Base-by-base conservation (phyloP, 495 filamentous ascomycete species). In the Penicillium silybi region DNA sequence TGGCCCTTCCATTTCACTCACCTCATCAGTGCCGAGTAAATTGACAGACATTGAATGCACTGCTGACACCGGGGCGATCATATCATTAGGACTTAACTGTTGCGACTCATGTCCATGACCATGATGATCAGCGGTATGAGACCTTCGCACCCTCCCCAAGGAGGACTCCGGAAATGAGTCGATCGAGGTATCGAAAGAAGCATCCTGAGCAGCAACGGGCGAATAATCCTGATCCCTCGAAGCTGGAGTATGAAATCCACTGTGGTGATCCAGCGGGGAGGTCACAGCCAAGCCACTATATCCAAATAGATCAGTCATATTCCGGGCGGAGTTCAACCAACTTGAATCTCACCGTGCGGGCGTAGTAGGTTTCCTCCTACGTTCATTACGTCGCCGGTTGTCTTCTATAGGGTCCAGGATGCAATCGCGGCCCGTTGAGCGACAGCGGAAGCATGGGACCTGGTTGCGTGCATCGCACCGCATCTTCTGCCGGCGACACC, bases 31-130 rank as follows among this genome's bases (percentile, higher is more conserved):
- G 6, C 61, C 71, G 5, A 68, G 58, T n/a, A 74, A 55, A 19
- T 73, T 74, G 16, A 74, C 68, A 25, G 71, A 74, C 69, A 74
- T 71, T 7, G 69, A 71, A 46, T 74, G 71, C 44, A 71, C 62
- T 3, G 62, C 67, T 11, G 69, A 72, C 3, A 61, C 65, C 4
- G 71, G 71, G 7, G 71, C 71, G 35, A 74, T 73, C 71, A 73
- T 71, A 42, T 74, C 71, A 41, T 69, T 70, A 0, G 71, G 69
- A 37, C 66, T 73, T 7, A 74, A 55, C 10, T 73, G 69, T 50
- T 74, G 71, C 5, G 66, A 65, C 13, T 74, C 69, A 0, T 63
- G 59, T 6, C 59, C 69, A 0, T 63, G 59, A 8, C 57, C 68
- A 47, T 63, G 60, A 15, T 60, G 55, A 40, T 69, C 66, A 10